These are phyloP conservation scores for Boletus vinaceobasis DNA, from an alignment of 768 basidiomycete genomes.

Conservation along the genomic window DNA sequence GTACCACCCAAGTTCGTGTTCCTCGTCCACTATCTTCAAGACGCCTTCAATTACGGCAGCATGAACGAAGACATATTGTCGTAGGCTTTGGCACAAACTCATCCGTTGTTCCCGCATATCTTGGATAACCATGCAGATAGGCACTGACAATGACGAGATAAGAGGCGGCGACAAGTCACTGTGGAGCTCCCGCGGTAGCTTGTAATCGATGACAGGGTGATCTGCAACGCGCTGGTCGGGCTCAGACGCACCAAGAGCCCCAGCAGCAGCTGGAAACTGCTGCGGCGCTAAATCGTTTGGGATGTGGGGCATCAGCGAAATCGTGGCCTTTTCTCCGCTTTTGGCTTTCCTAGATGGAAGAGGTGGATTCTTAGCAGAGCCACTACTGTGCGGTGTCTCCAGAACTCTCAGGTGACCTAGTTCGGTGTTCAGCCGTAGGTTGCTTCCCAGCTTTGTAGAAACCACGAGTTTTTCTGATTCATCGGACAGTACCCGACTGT, in stretches of 20 bases:
- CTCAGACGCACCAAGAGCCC: constrained; percentile 1
- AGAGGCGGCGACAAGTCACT: constrained; percentile 50
- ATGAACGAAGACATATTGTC: constrained; percentile 95
- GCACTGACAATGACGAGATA: constrained; percentile 66
- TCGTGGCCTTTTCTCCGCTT: neutral
- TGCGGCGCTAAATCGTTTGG: neutral
- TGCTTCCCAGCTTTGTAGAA: neutral
- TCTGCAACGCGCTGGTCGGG: constrained; percentile 9
- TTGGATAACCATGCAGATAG: constrained; percentile 79
- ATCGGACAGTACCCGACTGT: neutral
- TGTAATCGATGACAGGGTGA: constrained; percentile 46
- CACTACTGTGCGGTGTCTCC: neutral
- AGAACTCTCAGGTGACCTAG: neutral
- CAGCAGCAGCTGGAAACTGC: neutral
- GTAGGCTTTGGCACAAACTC: constrained; percentile 91
- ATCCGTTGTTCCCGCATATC: constrained; percentile 96
- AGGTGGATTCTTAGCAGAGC: neutral
- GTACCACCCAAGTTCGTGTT: constrained; percentile 40
- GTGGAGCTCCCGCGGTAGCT: constrained; percentile 61
- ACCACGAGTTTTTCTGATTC: constrained; percentile 2
- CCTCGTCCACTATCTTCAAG: constrained; percentile 73
- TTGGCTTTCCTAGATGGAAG: neutral
- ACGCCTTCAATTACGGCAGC: constrained; percentile 80
- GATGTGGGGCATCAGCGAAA: neutral
- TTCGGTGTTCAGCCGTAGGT: constrained; percentile 2